These are phyloP conservation scores for Lentinus brumalis DNA, from an alignment of 768 basidiomycete genomes.

Conservation along the genomic window DNA sequence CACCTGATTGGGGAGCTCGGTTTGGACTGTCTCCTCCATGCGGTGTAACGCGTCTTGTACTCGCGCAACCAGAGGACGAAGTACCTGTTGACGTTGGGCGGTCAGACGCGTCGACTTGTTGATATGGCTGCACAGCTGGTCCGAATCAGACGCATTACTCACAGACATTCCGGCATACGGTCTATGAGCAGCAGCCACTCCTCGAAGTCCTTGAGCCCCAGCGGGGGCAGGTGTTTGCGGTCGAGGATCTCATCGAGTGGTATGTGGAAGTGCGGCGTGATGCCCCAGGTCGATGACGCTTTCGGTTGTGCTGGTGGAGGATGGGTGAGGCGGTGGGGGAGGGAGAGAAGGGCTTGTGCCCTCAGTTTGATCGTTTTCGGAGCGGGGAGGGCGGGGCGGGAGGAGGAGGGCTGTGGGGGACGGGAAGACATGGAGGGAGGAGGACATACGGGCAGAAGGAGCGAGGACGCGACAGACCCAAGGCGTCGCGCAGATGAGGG, in stretches of 20 bases:
- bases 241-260: constrained; percentile 75
- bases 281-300: constrained; percentile 27
- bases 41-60: constrained; percentile 54
- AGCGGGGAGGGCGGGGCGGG: constrained; percentile 17
- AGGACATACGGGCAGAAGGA: constrained; percentile 11
- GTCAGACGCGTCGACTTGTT: not conserved
- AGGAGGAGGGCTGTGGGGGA: constrained; percentile 15
- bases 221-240: constrained; percentile 76
- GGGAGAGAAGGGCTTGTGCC: constrained; percentile 36
- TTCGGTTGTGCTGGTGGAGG: constrained; percentile 20
- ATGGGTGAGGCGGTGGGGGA: constrained; percentile 34
- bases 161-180: constrained; percentile 74
- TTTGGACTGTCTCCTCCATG: constrained; percentile 40
- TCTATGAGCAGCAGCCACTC: constrained; percentile 85
- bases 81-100: constrained; percentile 50
- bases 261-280: constrained; percentile 69
- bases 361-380: constrained; percentile 35
- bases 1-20: constrained; percentile 20
- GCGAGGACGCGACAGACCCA: not conserved
- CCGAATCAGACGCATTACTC: constrained; percentile 25
- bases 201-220: constrained; percentile 58
- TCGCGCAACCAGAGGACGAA: constrained; percentile 83
- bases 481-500: not conserved
- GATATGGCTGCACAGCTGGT: no score
- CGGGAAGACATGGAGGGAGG: constrained; percentile 19